phyloP scores from a whole-genome alignment of 1,284 basidiomycete genomes.

The Sporisorium iseilematis-ciliati region DNA sequence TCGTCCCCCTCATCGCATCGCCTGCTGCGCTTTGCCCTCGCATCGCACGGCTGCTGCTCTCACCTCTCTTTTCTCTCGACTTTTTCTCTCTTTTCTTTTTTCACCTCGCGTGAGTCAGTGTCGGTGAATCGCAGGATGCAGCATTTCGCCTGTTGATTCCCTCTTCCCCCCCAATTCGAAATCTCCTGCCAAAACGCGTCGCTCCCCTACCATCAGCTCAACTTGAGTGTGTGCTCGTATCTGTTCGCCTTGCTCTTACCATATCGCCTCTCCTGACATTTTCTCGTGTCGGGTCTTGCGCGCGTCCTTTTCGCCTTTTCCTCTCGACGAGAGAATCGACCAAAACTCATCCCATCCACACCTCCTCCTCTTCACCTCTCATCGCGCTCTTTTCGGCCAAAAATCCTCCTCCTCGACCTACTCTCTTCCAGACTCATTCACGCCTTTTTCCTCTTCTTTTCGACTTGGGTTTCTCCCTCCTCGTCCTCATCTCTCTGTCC shows the following conservation, averaged over 20 bases:
- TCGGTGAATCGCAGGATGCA: neutral
- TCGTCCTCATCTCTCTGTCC: conserved; percentile 5
- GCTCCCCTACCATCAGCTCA: conserved; percentile 41
- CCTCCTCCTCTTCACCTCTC: conserved; percentile 5
- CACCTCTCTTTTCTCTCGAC: neutral
- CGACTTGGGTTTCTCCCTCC: conserved; percentile 8
- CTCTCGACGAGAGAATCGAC: conserved; percentile 10
- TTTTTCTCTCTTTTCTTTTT: neutral
- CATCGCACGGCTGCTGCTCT: neutral
- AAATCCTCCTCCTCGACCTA: neutral
- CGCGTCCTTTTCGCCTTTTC: conserved; percentile 34
- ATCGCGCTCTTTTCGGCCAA: conserved; percentile 5
- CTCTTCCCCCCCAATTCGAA: conserved; percentile 37
- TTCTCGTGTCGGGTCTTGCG: conserved; percentile 27
- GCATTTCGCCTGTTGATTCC: conserved; percentile 14
- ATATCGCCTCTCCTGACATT: conserved; percentile 16
- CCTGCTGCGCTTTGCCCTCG: conserved; percentile 1
- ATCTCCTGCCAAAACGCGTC: conserved; percentile 52
- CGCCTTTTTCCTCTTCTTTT: conserved; percentile 14
- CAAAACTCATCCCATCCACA: conserved; percentile 10
- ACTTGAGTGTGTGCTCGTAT: conserved; percentile 26
- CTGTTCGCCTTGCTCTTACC: conserved; percentile 36
- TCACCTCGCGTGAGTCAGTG: conserved; percentile 13
- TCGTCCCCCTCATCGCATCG: conserved; percentile 11
- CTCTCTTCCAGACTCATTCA: neutral